A percentile compares a stretch with the other conserved stretches of the same genome.
Conservation (phyloP, 768 basidiomycete species). For the Sarcomyxa edulis region DNA sequence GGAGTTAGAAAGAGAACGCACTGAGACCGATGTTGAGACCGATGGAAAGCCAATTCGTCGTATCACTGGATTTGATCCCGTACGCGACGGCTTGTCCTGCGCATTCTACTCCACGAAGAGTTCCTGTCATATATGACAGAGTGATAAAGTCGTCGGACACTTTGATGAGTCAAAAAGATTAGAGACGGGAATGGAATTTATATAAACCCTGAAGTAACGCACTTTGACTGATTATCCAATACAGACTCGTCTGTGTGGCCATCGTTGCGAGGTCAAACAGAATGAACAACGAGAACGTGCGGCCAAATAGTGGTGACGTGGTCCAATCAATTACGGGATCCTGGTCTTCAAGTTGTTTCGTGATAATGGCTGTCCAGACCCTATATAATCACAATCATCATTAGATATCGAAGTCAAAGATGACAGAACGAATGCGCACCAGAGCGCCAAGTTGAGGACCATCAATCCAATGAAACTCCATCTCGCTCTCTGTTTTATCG, state of each 20-base stretch:
- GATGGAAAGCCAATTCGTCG: constrained; percentile 27
- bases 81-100: constrained; percentile 28
- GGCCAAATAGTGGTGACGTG: constrained; percentile 22
- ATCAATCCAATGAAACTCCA: constrained; percentile 23
- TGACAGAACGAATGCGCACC: constrained; percentile 8
- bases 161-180: no score
- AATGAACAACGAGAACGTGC: constrained; percentile 23
- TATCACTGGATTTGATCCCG: constrained; percentile 26
- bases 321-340: constrained; percentile 27
- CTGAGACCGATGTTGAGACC: constrained; percentile 27
- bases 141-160: constrained; percentile 29
- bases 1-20: constrained; percentile 11
- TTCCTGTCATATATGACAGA: constrained; percentile 28
- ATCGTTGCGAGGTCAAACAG: constrained; percentile 27
- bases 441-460: constrained; percentile 23
- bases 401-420: not conserved
- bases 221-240: constrained; percentile 27
- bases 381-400: constrained; percentile 8
- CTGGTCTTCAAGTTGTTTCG: constrained; percentile 23
- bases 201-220: constrained; percentile 1
- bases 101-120: constrained; percentile 25
- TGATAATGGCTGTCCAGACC: constrained; percentile 26
- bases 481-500: constrained; percentile 24
- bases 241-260: constrained; percentile 26
- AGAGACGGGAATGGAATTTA: not conserved